Percentiles rank a stretch among this genome's conserved stretches.
Evolutionary conservation across 2,329 filamentous ascomycete species (phyloP).

Genomic region (Aspergillus pseudotamarii): DNA sequence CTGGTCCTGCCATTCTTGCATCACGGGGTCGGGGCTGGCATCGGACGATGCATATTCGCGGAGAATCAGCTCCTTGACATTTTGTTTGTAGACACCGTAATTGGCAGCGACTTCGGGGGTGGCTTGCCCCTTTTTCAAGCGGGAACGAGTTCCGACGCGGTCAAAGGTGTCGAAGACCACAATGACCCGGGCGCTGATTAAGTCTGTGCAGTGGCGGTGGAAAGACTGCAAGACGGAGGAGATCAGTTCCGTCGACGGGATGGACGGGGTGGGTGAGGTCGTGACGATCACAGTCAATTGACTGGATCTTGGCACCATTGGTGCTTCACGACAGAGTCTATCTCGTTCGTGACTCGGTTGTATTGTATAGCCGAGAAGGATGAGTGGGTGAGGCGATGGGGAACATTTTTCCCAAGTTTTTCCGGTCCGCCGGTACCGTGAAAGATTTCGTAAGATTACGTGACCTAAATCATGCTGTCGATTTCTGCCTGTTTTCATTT

Average conservation of each 20-base stretch:
- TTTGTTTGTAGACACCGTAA: constrained; percentile 6
- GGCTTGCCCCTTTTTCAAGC: constrained; percentile 10
- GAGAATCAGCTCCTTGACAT: background rate
- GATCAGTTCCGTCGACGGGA: constrained; percentile 9
- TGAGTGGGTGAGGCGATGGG: background rate
- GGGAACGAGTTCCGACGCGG: constrained; percentile 1
- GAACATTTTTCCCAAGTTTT: background rate
- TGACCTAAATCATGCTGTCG: too few relatives aligned
- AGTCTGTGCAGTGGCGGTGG: constrained; percentile 3
- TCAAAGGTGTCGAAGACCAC: constrained; percentile 15
- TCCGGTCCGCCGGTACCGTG: background rate
- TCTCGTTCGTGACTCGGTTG: background rate
- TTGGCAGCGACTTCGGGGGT: constrained; percentile 2
- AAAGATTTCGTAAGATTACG: background rate
- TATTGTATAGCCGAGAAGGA: background rate
- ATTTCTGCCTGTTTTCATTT: too few relatives aligned
- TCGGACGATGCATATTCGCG: background rate
- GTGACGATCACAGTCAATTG: constrained; percentile 15
- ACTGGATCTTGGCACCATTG: constrained; percentile 5
- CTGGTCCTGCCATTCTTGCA: background rate
- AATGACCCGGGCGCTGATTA: constrained; percentile 9
- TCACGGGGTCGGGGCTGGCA: background rate
- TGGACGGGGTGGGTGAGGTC: constrained; percentile 12
- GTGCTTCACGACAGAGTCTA: background rate
- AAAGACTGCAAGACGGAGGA: constrained; percentile 11